Base-by-base conservation (phyloP, 2,329 filamentous ascomycete species). In the Sordariomycetes sp. region DNA sequence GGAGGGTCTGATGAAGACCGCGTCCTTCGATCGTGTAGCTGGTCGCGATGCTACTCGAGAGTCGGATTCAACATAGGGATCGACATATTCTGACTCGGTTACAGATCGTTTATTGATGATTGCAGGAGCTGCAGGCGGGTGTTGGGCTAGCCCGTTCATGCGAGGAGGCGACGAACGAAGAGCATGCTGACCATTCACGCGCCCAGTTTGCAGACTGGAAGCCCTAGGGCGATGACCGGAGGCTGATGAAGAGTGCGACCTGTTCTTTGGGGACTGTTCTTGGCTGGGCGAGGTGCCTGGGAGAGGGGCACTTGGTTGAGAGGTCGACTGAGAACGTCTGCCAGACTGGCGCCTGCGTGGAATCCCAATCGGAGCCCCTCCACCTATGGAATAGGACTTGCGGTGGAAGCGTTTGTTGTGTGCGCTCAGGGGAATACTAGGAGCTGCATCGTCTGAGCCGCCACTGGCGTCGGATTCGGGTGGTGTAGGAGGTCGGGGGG, bases 401-500 rank as follows among this genome's bases (percentile, higher is more conserved):
- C 35, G 42, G 32, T 41, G 46, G 14, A 16, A 14, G 19, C n/a
- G 15, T 7, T 19, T 12, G 14, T 7, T 15, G 8, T n/a, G 25
- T 6, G 25, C 25, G 14, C 25, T 3, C n/a, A n/a, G n/a, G 4
- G 25, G 7, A 10, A 28, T 9, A 28, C 17, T 8, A 9, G 25
- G 15, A 23, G 19, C 21, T 17, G 26, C 17, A 15, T 17, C 19
- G 16, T 11, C 19, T n/a, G 32, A 17, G 10, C 27, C 26, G n/a
- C n/a, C 27, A 25, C 21, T 33, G 21, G 26, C 33, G 12, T 51
- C 47, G 2, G 36, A 39, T 11, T 38, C 43, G 10, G 43, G 37
- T 3, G 48, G 53, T 15, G 53, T 53, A 9, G 44, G 49, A 10
- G 55, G 53, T 32, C 56, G 41, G 3, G 55, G 54, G 9, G 53